These are phyloP conservation scores for Schizosaccharomyces osmophilus DNA, from an alignment of 805 yeast genomes.

Conservation along the genomic window DNA sequence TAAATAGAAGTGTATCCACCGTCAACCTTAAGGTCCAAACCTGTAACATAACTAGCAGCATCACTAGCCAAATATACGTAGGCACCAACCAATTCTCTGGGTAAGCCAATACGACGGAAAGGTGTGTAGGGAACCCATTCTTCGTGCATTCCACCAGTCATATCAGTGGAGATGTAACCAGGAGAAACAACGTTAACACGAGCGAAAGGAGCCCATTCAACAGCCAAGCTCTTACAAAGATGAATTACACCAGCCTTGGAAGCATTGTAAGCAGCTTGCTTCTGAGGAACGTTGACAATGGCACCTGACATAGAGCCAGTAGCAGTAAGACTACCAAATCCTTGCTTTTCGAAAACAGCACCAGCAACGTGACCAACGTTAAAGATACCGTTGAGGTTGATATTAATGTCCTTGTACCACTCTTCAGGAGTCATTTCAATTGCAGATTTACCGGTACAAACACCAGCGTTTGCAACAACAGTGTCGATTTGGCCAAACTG, in stretches of 20 bases:
- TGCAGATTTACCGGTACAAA: conserved; percentile 44
- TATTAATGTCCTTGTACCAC: conserved; percentile 39
- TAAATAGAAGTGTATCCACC: conserved; percentile 23
- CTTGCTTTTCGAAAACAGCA: conserved; percentile 45
- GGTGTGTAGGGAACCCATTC: neutral
- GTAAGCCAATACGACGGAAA: neutral
- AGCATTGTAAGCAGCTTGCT: conserved; percentile 67
- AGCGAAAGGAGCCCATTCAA: conserved; percentile 80
- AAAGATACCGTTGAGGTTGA: conserved; percentile 43
- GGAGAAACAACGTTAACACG: conserved; percentile 64
- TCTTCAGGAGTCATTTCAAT: conserved; percentile 41
- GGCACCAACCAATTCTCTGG: conserved; percentile 33
- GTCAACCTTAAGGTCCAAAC: conserved; percentile 41
- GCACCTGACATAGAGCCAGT: conserved; percentile 83
- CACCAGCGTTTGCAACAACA: conserved; percentile 71
- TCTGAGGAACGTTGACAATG: conserved; percentile 66
- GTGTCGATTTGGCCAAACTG: conserved; percentile 67
- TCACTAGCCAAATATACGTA: conserved; percentile 34
- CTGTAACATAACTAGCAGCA: conserved; percentile 39
- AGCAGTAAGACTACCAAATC: conserved; percentile 56
- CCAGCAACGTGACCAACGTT: conserved; percentile 43
- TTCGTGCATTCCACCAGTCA: conserved; percentile 12
- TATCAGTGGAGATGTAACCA: conserved; percentile 61
- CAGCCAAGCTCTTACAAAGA: conserved; percentile 51
- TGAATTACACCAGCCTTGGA: conserved; percentile 70